phyloP scores from a whole-genome alignment of 768 basidiomycete genomes.

The Tremella fuciformis region DNA sequence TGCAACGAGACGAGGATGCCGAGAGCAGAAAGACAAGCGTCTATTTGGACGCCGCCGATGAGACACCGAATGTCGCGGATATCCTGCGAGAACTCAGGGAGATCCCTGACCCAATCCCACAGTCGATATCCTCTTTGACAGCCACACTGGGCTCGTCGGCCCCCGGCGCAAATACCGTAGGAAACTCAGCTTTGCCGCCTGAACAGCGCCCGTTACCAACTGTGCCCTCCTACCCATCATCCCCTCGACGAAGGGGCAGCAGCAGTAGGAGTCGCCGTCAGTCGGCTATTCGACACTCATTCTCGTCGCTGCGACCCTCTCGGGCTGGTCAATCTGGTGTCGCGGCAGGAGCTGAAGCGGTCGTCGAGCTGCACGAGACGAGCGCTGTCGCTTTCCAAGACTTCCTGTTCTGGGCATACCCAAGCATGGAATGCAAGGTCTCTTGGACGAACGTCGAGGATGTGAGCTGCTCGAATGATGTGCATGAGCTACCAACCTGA shows the following conservation, averaged over 20 bases:
- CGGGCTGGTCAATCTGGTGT: slow-evolving; percentile 1
- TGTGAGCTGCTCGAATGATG: slow-evolving; percentile 48
- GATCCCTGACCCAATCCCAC: slow-evolving; percentile 16
- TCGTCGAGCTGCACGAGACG: slow-evolving; percentile 87
- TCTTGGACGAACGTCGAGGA: slow-evolving; percentile 91
- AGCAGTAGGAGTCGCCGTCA: slow-evolving; percentile 5
- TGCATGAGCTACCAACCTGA: slow-evolving; percentile 6
- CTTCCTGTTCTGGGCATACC: slow-evolving; percentile 88
- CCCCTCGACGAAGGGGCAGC: background rate
- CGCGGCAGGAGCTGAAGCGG: slow-evolving; percentile 60
- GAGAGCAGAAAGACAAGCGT: slow-evolving; percentile 13
- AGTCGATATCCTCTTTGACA: background rate
- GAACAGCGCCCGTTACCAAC: background rate
- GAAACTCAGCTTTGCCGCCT: background rate
- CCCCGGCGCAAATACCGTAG: background rate
- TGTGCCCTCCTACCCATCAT: background rate
- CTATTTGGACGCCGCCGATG: slow-evolving; percentile 32
- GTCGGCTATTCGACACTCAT: slow-evolving; percentile 29
- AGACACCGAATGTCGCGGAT: slow-evolving; percentile 26
- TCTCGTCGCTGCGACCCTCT: slow-evolving; percentile 20
- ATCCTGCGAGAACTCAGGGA: slow-evolving; percentile 32
- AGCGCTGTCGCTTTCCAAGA: slow-evolving; percentile 87
- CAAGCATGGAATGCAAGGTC: slow-evolving; percentile 85
- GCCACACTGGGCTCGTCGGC: background rate
- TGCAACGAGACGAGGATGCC: slow-evolving; percentile 12